Base-by-base conservation (phyloP, 805 yeast genomes). In the Candida wancherniae region DNA sequence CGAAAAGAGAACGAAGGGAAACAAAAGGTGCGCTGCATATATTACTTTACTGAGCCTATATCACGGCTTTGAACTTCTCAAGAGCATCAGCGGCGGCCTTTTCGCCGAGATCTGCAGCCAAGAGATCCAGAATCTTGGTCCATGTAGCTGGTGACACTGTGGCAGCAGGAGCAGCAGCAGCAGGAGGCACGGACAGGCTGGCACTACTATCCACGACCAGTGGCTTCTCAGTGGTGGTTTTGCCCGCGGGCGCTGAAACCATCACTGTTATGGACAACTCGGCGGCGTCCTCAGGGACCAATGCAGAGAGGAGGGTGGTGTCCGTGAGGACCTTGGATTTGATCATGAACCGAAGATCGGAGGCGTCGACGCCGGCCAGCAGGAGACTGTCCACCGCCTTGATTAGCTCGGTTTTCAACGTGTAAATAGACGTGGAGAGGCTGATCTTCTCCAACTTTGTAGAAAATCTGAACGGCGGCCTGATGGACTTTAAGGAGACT, bases 281-380 rank as follows among this genome's bases (percentile, higher is more conserved):
- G 9, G 35, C 28, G 14, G 29, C 42, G 9, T 5, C 25, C 3
- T 29, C 37, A n/a, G 28, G 23, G 37, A 48, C 32, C 21, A 57
- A 30, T 7, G 53, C 32, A 5, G 57, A 46, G 25, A 77, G 34
- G 4, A 61, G 37, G 4, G 69, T 49, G 4, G 73, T 55, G 47
- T 79, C 84, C 22, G 69, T 72, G 13, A 76, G 55, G 6, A 78
- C 84, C 51, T 76, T 78, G 3, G 84, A 81, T 50, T 76, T 79
- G 26, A 75, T 45, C 44, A 79, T 55, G 12, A 79, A 53, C 47
- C 74, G 75, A 25, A 77, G 36, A 40, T 73, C 64, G 10, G 55
- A 47, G 1, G 70, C 55, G 9, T 49, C 45, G 15, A 60, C 53
- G 2, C 59, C 62, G 4, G 42, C 42, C 6, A 28, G 37, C 19